phyloP scores from a whole-genome alignment of 2,329 filamentous ascomycete species.

The Iodosphaeria phyllophila region DNA sequence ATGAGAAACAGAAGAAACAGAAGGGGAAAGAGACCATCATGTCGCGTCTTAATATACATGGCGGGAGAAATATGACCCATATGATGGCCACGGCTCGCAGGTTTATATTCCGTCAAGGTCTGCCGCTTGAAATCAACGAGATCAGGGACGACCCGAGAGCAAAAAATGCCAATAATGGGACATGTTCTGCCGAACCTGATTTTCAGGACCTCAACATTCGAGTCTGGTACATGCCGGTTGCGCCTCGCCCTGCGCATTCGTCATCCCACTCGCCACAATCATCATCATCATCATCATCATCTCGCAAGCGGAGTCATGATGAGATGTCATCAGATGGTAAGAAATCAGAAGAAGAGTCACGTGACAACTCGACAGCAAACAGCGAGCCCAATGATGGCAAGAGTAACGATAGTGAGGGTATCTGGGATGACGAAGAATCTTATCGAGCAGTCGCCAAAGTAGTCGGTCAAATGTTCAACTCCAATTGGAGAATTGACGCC shows the following conservation, averaged over 20 bases:
- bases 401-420: neutral
- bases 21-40: slow-evolving; percentile 15
- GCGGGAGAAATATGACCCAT: slow-evolving; percentile 63
- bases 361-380: no score
- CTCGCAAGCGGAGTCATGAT: slow-evolving; percentile 21
- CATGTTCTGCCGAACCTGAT: no score
- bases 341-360: no score
- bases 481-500: slow-evolving; percentile 53
- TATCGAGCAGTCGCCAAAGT: slow-evolving; percentile 38
- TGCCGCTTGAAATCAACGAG: slow-evolving; percentile 57
- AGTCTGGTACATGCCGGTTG: slow-evolving; percentile 65
- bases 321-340: slow-evolving; percentile 24
- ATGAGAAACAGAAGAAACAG: slow-evolving; percentile 16
- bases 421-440: slow-evolving; percentile 16
- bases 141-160: slow-evolving; percentile 28
- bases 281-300: no score
- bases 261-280: slow-evolving; percentile 6
- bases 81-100: slow-evolving; percentile 63
- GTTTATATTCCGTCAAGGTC: slow-evolving; percentile 72
- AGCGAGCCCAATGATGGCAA: no score
- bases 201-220: slow-evolving; percentile 61
- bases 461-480: slow-evolving; percentile 64
- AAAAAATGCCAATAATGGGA: slow-evolving; percentile 21
- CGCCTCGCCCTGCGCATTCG: slow-evolving; percentile 12
- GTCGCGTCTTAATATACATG: slow-evolving; percentile 47